Conservation (phyloP, 805 yeast species). For the Grigorovia jiainica region DNA sequence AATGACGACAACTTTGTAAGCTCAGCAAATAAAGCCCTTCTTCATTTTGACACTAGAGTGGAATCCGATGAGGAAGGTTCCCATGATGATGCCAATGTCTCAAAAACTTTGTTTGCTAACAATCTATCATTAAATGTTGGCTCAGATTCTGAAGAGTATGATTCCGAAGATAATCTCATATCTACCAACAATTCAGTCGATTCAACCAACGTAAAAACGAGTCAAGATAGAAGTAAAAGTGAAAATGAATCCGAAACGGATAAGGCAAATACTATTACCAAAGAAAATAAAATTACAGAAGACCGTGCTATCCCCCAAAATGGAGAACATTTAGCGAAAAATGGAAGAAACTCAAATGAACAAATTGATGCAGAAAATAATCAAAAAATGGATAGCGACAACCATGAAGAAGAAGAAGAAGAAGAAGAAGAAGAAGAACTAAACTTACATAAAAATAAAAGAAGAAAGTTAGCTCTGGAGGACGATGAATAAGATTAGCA, state of each 20-base stretch:
- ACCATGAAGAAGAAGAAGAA: background rate
- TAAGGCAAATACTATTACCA: too few species aligned
- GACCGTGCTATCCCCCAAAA: too few species aligned
- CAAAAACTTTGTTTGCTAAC: background rate
- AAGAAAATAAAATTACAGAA: too few species aligned
- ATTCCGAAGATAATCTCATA: conserved; percentile 1
- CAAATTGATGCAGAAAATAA: too few species aligned
- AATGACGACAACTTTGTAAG: background rate
- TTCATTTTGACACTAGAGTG: conserved; percentile 3
- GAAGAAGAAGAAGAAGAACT: conserved; percentile 4
- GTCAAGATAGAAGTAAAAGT: too few species aligned
- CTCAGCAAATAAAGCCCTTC: conserved; percentile 15
- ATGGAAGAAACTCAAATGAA: too few species aligned
- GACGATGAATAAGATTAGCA: conserved; percentile 4
- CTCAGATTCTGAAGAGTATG: background rate
- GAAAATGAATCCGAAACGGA: conserved; percentile 1
- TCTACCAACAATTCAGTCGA: too few species aligned
- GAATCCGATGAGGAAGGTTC: background rate
- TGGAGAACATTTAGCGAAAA: too few species aligned
- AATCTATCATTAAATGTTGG: too few species aligned
- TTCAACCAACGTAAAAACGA: too few species aligned
- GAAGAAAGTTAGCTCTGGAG: background rate
- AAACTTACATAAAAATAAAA: conserved; percentile 1
- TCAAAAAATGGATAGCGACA: too few species aligned
- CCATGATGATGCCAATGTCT: background rate